Evolutionary conservation across 2,329 filamentous ascomycete species (phyloP).

Genomic region (Ambrosiella cleistominuta): DNA sequence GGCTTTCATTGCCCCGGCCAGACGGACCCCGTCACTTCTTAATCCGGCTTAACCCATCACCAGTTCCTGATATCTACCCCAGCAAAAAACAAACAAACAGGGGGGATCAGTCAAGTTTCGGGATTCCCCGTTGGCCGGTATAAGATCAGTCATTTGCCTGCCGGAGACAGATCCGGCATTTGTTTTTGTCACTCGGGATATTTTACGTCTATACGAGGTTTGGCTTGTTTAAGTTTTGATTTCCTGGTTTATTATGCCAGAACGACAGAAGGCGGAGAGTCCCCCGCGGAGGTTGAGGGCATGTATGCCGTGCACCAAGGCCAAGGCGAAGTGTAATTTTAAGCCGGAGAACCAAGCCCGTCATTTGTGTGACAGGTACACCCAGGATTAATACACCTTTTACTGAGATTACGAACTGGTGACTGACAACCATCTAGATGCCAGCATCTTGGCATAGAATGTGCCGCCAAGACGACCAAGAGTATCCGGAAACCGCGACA

Average conservation of each 20-base stretch:
- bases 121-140: no score
- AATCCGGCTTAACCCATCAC: background rate
- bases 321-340: constrained; percentile 13
- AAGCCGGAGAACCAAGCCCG: constrained; percentile 11
- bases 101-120: background rate
- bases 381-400: background rate
- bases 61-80: background rate
- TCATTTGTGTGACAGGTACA: constrained; percentile 13
- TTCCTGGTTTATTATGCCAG: background rate
- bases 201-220: no score
- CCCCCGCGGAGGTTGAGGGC: constrained; percentile 14
- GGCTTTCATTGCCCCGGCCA: background rate
- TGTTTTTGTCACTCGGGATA: no score
- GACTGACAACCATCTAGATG: constrained; percentile 14
- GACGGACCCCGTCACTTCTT: background rate
- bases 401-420: no score
- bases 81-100: background rate
- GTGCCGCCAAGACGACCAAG: constrained; percentile 18
- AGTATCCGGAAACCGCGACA: constrained; percentile 20
- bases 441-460: constrained; percentile 17
- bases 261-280: constrained; percentile 8
- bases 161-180: no score
- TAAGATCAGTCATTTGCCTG: no score
- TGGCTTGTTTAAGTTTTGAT: no score
- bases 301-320: constrained; percentile 14